Evolutionary conservation across 306 rosid species (phyloP).

Genomic region (Vachellia collinsii): DNA sequence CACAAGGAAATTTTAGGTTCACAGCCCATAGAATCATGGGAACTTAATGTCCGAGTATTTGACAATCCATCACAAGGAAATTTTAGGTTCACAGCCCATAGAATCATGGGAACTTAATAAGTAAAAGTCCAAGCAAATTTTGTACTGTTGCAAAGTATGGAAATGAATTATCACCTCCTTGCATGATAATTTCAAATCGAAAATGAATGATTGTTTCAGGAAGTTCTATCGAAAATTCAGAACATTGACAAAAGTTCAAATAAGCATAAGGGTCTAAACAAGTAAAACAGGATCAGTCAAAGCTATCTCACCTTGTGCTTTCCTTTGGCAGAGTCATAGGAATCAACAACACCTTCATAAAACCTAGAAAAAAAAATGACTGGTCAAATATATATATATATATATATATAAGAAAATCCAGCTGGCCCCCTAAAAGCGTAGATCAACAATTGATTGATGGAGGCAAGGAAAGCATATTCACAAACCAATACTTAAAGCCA

Average conservation of each 20-base stretch:
- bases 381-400: background rate
- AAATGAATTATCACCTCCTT: slow-evolving; percentile 9
- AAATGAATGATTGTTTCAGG: slow-evolving; percentile 8
- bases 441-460: background rate
- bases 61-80: slow-evolving; percentile 20
- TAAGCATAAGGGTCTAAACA: background rate
- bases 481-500: background rate
- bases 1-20: too few species aligned
- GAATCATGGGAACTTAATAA: background rate
- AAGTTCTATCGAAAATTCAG: slow-evolving; percentile 17
- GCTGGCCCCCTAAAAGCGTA: slow-evolving; percentile 8
- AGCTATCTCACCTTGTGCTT: slow-evolving; percentile 64
- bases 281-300: slow-evolving; percentile 29
- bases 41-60: background rate
- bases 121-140: slow-evolving; percentile 6
- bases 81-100: slow-evolving; percentile 2
- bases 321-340: slow-evolving; percentile 55
- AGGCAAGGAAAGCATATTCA: background rate
- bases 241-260: slow-evolving; percentile 32
- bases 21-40: too few species aligned
- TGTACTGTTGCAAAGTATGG: background rate
- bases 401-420: background rate
- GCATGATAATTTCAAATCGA: background rate
- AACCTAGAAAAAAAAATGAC: slow-evolving; percentile 48
- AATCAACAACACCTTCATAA: slow-evolving; percentile 68